Evolutionary conservation across 192 early-diverging fungal species (phyloP).

Genomic region (Podila minutissima): DNA sequence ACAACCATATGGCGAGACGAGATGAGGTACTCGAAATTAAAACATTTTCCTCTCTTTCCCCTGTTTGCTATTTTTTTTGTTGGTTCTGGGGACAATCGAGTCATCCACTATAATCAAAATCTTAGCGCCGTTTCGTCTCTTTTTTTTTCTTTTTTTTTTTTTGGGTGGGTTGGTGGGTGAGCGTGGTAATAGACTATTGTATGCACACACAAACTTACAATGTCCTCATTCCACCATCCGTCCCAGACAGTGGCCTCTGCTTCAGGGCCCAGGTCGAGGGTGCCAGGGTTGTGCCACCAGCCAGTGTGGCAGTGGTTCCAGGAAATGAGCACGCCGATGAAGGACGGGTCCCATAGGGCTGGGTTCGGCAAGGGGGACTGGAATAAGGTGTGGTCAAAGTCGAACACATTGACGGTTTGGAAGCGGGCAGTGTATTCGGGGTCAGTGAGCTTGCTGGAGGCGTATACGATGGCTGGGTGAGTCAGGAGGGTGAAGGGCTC

Average conservation of each 20-base stretch:
- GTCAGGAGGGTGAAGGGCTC: conserved; percentile 10
- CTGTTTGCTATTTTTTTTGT: too few relatives aligned
- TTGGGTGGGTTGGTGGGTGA: background rate
- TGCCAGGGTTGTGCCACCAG: conserved; percentile 70
- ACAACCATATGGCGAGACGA: conserved; percentile 3
- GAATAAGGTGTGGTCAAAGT: conserved; percentile 77
- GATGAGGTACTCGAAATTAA: background rate
- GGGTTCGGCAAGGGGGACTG: conserved; percentile 69
- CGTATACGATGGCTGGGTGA: conserved; percentile 36
- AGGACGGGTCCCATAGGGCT: conserved; percentile 63
- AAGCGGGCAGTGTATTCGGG: background rate
- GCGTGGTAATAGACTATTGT: background rate
- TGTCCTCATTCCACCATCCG: conserved; percentile 51
- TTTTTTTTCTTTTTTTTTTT: background rate
- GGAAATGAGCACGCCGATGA: conserved; percentile 62
- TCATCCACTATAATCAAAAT: too few relatives aligned
- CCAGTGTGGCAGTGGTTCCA: conserved; percentile 57
- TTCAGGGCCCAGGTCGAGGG: conserved; percentile 52
- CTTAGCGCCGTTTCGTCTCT: background rate
- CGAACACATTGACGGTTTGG: conserved; percentile 59
- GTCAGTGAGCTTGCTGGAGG: conserved; percentile 21
- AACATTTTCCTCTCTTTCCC: too few relatives aligned
- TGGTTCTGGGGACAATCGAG: too few relatives aligned
- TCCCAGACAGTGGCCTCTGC: conserved; percentile 34
- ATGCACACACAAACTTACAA: conserved; percentile 14